These are phyloP conservation scores for Parasarocladium wereldwijsianum DNA, from an alignment of 2,329 filamentous ascomycete species.

Conservation along the genomic window DNA sequence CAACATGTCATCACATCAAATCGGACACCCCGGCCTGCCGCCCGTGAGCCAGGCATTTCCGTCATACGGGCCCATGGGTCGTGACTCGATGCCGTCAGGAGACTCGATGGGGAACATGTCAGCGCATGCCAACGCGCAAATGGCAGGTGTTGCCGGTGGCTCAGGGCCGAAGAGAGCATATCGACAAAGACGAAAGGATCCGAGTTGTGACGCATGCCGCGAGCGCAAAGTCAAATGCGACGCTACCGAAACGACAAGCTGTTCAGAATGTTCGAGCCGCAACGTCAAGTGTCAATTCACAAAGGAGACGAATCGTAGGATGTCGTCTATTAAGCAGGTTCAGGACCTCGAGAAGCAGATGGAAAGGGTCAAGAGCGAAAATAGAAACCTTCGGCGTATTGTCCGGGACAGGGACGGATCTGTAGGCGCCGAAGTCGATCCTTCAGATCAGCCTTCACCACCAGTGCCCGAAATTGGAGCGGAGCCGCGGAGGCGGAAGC, in stretches of 20 bases:
- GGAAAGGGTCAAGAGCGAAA: constrained; percentile 64
- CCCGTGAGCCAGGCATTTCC: constrained; percentile 33
- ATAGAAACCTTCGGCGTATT: constrained; percentile 55
- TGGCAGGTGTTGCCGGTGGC: constrained; percentile 23
- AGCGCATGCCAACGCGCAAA: constrained; percentile 20
- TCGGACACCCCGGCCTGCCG: constrained; percentile 35
- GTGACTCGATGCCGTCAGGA: constrained; percentile 44
- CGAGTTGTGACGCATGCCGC: constrained; percentile 91
- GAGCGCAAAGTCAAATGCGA: constrained; percentile 83
- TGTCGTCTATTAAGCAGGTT: constrained; percentile 99
- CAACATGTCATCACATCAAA: constrained; percentile 33
- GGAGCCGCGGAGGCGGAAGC: constrained; percentile 48
- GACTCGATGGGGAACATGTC: constrained; percentile 43
- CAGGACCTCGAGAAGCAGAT: constrained; percentile 94
- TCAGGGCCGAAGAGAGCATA: constrained; percentile 86
- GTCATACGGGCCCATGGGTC: constrained; percentile 39
- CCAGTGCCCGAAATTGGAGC: constrained; percentile 51
- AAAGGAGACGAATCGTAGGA: constrained; percentile 93
- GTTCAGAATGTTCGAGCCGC: constrained; percentile 91
- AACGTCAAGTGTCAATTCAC: constrained; percentile 98
- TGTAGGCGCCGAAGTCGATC: constrained; percentile 33
- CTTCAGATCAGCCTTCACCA: constrained; percentile 32
- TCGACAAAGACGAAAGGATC: constrained; percentile 86
- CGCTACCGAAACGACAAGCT: constrained; percentile 89
- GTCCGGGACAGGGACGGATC: constrained; percentile 35